Percentiles rank a stretch among this genome's conserved stretches.
Conservation (phyloP, 108 stramenopile genomes). For the Tribonema minus region DNA sequence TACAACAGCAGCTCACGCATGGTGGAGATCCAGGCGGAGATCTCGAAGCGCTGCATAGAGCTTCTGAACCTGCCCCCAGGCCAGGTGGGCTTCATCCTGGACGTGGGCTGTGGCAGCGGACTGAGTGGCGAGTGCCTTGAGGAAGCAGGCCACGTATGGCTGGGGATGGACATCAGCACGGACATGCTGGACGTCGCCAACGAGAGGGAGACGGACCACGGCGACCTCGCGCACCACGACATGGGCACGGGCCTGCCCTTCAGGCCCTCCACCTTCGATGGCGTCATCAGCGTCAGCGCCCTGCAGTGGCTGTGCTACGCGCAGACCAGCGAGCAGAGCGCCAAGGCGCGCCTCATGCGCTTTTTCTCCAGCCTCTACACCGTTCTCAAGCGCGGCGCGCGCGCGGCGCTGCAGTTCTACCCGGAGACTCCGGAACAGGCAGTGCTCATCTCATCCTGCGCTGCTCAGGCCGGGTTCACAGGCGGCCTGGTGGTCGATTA, state of each 20-base stretch:
- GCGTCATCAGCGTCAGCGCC: conserved; percentile 95
- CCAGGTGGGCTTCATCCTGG: conserved; percentile 70
- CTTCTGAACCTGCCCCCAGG: conserved; percentile 50
- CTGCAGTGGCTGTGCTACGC: conserved; percentile 99
- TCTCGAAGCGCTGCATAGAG: conserved; percentile 94
- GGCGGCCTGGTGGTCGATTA: conserved; percentile 99
- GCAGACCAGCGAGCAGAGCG: conserved; percentile 75
- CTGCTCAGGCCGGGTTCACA: conserved; percentile 53
- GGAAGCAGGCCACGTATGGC: conserved; percentile 91
- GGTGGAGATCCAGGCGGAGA: conserved; percentile 88
- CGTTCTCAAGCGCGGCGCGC: conserved; percentile 80
- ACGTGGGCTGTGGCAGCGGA: conserved; percentile 95
- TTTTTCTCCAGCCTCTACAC: conserved; percentile 92
- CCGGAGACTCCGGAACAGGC: conserved; percentile 92
- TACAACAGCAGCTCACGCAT: conserved; percentile 91
- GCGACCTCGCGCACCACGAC: conserved; percentile 61
- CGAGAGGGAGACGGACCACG: conserved; percentile 65
- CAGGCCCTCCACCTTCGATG: conserved; percentile 95
- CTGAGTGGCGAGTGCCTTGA: conserved; percentile 83
- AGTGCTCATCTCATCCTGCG: conserved; percentile 76
- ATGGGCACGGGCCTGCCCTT: conserved; percentile 99
- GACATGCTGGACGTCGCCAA: conserved; percentile 96
- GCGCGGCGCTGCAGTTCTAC: conserved; percentile 98
- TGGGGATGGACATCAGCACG: conserved; percentile 86
- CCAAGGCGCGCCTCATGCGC: conserved; percentile 76